These are phyloP conservation scores for Seiridium unicorne DNA, from an alignment of 2,329 filamentous ascomycete species.

Conservation along the genomic window DNA sequence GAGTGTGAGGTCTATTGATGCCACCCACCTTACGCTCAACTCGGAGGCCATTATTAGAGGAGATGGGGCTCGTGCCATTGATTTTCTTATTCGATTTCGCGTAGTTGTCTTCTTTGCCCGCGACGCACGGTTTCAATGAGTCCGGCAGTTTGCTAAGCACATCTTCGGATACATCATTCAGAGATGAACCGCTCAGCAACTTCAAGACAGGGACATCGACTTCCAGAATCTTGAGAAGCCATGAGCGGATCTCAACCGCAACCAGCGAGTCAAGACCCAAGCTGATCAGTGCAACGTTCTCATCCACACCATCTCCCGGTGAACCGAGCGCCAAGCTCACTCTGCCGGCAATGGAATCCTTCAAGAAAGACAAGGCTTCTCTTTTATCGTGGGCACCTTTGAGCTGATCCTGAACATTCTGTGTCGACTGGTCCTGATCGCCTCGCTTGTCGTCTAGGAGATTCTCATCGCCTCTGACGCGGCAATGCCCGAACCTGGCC, in stretches of 20 bases:
- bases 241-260: not conserved
- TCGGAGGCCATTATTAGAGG: no score
- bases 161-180: not conserved
- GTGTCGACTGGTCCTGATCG: no score
- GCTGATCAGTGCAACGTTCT: conserved; percentile 14
- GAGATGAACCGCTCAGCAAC: conserved; percentile 28
- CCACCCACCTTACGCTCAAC: no score
- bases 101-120: not conserved
- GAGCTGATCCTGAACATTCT: no score
- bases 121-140: not conserved
- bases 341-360: not conserved
- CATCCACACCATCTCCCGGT: not conserved
- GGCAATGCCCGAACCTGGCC: not conserved
- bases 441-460: no score
- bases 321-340: not conserved
- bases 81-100: no score
- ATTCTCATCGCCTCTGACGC: no score
- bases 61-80: no score
- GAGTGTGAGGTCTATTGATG: no score
- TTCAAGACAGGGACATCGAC: conserved; percentile 39
- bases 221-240: conserved; percentile 15
- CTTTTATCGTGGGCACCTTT: no score
- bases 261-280: not conserved
- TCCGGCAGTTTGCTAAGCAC: not conserved
- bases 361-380: not conserved